A percentile compares a stretch with the other conserved stretches of the same genome.
These are phyloP conservation scores for Trichoderma oligosporum DNA, from an alignment of 2,329 filamentous ascomycete species.

Conservation along the genomic window DNA sequence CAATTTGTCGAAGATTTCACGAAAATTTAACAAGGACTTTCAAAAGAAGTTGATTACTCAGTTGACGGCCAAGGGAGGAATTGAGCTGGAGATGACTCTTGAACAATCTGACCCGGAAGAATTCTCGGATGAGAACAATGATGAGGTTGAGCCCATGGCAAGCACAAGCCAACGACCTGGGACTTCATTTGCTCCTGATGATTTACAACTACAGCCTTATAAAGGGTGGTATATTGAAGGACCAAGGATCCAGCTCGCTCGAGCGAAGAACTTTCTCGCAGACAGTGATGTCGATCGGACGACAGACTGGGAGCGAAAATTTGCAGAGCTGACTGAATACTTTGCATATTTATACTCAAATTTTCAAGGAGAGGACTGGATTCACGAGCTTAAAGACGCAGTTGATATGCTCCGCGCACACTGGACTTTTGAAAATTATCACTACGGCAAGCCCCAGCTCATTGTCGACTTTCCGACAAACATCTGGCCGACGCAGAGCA, in stretches of 20 bases:
- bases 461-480: constrained; percentile 26
- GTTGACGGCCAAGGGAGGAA: not conserved
- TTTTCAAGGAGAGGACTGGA: constrained; percentile 29
- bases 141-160: not conserved
- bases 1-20: not conserved
- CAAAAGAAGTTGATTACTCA: not conserved
- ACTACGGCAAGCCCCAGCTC: constrained; percentile 31
- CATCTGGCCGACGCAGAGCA: constrained; percentile 24
- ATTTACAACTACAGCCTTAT: constrained; percentile 25
- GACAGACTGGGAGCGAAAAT: constrained; percentile 37
- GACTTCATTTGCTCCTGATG: not conserved
- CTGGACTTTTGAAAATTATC: constrained; percentile 33
- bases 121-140: not conserved
- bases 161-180: not conserved
- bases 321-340: constrained; percentile 38
- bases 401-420: constrained; percentile 36
- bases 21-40: not conserved
- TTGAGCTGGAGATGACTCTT: constrained; percentile 15
- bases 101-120: not conserved
- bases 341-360: constrained; percentile 33
- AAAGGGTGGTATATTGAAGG: constrained; percentile 35
- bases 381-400: constrained; percentile 29
- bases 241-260: constrained; percentile 32
- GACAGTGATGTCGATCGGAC: constrained; percentile 46
- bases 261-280: constrained; percentile 44